These are phyloP conservation scores for Penicillium soppii DNA, from an alignment of 495 filamentous ascomycete genomes.

Conservation along the genomic window DNA sequence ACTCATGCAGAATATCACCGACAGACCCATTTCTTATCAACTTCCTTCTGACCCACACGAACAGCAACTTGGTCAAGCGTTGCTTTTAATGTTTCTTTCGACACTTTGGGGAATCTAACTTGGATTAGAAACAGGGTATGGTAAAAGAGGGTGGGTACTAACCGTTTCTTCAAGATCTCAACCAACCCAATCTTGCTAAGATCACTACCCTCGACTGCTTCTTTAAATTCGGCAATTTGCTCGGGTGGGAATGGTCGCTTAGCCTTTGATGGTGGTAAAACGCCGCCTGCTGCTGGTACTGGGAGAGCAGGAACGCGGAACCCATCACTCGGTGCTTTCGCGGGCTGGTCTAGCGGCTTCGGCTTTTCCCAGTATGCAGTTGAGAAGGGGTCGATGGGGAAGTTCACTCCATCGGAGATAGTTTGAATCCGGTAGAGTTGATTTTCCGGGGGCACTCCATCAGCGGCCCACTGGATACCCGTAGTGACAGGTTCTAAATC, in stretches of 20 bases:
- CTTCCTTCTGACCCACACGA: constrained; percentile 60
- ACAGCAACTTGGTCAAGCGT: constrained; percentile 71
- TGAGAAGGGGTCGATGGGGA: constrained; percentile 83
- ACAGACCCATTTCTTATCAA: constrained; percentile 63
- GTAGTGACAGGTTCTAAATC: constrained; percentile 74
- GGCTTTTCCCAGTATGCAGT: constrained; percentile 71
- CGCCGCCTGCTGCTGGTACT: constrained; percentile 8
- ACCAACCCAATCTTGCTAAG: constrained; percentile 73
- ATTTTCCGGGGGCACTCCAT: constrained; percentile 42
- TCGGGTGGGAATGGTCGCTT: constrained; percentile 53
- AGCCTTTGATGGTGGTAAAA: constrained; percentile 22
- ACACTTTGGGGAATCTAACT: constrained; percentile 64
- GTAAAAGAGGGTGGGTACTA: constrained; percentile 14
- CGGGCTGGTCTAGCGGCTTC: constrained; percentile 19
- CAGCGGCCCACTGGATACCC: constrained; percentile 80
- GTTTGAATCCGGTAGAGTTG: constrained; percentile 67
- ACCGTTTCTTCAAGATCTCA: constrained; percentile 71
- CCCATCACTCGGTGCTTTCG: constrained; percentile 15
- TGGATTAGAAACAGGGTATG: constrained; percentile 5
- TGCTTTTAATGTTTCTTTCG: constrained; percentile 68
- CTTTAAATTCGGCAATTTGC: constrained; percentile 70
- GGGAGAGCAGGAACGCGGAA: constrained; percentile 21
- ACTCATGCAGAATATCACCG: constrained; percentile 23
- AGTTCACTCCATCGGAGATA: constrained; percentile 53
- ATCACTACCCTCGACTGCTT: constrained; percentile 65